Base-by-base conservation (phyloP, 192 early-diverging fungal species). In the Podila verticillata region DNA sequence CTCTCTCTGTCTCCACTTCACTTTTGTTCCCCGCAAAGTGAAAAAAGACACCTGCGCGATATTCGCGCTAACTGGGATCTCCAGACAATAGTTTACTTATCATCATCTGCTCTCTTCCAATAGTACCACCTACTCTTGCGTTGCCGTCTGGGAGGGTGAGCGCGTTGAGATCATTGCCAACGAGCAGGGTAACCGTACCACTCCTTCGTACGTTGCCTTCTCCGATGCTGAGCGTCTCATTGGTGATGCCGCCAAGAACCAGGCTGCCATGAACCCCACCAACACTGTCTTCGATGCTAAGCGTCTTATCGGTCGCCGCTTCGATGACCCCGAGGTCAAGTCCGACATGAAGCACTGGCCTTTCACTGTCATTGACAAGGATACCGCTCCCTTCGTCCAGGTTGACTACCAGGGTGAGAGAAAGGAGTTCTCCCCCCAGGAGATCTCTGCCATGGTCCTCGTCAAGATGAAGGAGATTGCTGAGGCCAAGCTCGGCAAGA, bases 381-480 rank as follows among this genome's bases (percentile, higher is more conserved):
- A 87, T 48, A 84, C 87, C 61, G 82, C 90, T 68, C 93, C 94
- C 59, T 88, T 88, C 87, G 87, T 95, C 65, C 91, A 95, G 88
- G 94, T 94, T 39, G 86, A 93, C 72, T 92, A 89, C 86, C 87
- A 94, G 88, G 94, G 94, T 70, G 92, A 94, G 84, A 87, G 86
- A 75, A 94, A 94, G 87, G 87, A 82, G 57, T 95, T 90, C 84
- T 88, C 92, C 67, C 92, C 93, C 58, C 92, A 95, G 88, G 93
- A 98, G 86, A 93, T 99, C 87, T 99, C 97, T 24, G 94, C 97
- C 75, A 97, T 99, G 96, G 92, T 99, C 65, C 89, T 99, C 58
- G 74, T 86, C 84, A 96, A 95, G 85, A 97, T 99, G 95, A 87
- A 87, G 74, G 85, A 92, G 83, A 91, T 90, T 66, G 92, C 92